Percentiles rank a stretch among this genome's conserved stretches.
These are phyloP conservation scores for Achaetomiella virescens DNA, from an alignment of 495 filamentous ascomycete genomes.

Conservation along the genomic window DNA sequence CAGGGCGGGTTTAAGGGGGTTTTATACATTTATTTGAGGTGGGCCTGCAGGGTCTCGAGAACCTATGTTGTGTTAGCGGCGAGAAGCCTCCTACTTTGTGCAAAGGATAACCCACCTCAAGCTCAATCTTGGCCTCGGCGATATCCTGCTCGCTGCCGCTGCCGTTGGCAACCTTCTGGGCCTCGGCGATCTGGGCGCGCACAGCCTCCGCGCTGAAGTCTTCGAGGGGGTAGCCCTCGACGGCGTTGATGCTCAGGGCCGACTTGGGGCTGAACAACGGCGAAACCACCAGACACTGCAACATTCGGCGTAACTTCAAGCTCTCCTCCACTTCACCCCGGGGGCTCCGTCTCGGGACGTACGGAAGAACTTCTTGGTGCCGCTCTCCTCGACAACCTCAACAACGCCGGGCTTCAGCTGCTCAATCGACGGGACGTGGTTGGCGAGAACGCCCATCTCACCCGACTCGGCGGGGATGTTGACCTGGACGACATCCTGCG, in stretches of 20 bases:
- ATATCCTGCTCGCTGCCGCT: slow-evolving; percentile 94
- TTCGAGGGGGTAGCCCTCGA: slow-evolving; percentile 89
- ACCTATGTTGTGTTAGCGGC: slow-evolving; percentile 22
- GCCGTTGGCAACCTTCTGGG: slow-evolving; percentile 88
- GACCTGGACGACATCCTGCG: slow-evolving; percentile 81
- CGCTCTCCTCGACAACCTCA: slow-evolving; percentile 91
- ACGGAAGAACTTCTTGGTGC: slow-evolving; percentile 97
- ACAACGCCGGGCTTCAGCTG: slow-evolving; percentile 95
- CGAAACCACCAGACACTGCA: slow-evolving; percentile 92
- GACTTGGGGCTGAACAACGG: slow-evolving; percentile 94
- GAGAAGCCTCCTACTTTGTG: neutral
- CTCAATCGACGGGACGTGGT: slow-evolving; percentile 98
- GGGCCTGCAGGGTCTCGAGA: slow-evolving; percentile 59
- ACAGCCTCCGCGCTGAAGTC: slow-evolving; percentile 89
- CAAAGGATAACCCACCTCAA: slow-evolving; percentile 63
- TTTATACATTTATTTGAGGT: slow-evolving; percentile 58
- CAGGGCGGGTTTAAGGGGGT: slow-evolving; percentile 19
- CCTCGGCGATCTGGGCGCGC: slow-evolving; percentile 76
- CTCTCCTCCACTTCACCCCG: neutral
- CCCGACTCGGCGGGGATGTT: slow-evolving; percentile 97
- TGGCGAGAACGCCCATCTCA: slow-evolving; percentile 98
- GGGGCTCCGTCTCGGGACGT: slow-evolving; percentile 37
- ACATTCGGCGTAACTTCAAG: slow-evolving; percentile 2
- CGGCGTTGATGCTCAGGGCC: slow-evolving; percentile 91
- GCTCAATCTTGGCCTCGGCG: slow-evolving; percentile 96